phyloP scores from a whole-genome alignment of 805 yeast genomes.

The Metschnikowia arizonensis region DNA sequence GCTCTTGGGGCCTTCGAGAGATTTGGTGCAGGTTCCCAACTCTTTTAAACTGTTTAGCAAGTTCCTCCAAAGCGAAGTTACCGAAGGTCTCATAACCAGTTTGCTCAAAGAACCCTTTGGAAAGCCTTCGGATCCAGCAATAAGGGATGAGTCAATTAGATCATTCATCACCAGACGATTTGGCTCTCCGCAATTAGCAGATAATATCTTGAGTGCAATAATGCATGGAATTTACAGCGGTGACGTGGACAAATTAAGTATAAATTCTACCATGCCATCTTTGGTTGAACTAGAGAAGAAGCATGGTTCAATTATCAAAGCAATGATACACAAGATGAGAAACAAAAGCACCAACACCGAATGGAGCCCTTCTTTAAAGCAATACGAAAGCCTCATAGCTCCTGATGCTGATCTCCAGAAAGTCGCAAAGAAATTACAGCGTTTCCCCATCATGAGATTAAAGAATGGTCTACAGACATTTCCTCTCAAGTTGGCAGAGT shows the following conservation, averaged over 20 bases:
- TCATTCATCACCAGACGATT: constrained; percentile 66
- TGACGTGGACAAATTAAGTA: constrained; percentile 63
- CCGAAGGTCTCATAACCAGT: constrained; percentile 43
- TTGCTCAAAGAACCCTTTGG: constrained; percentile 50
- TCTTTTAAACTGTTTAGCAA: constrained; percentile 25
- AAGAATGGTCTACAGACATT: constrained; percentile 53
- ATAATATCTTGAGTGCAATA: constrained; percentile 71
- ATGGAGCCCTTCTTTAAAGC: constrained; percentile 20
- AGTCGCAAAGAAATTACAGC: constrained; percentile 38
- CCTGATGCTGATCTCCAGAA: constrained; percentile 37
- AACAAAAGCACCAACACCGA: constrained; percentile 8
- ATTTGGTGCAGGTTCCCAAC: constrained; percentile 54
- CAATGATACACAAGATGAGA: constrained; percentile 34
- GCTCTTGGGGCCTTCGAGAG: constrained; percentile 44
- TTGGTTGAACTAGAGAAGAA: constrained; percentile 55
- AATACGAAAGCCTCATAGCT: constrained; percentile 39
- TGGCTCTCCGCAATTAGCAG: constrained; percentile 47
- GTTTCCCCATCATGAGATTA: constrained; percentile 60
- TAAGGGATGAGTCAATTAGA: constrained; percentile 66
- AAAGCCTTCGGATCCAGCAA: constrained; percentile 12
- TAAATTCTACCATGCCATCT: constrained; percentile 52
- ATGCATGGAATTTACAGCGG: constrained; percentile 86
- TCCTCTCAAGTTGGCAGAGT: constrained; percentile 40
- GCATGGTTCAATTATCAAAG: constrained; percentile 54
- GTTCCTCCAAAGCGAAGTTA: constrained; percentile 42